phyloP scores from a whole-genome alignment of 768 basidiomycete species.

The Suillus alpinus region DNA sequence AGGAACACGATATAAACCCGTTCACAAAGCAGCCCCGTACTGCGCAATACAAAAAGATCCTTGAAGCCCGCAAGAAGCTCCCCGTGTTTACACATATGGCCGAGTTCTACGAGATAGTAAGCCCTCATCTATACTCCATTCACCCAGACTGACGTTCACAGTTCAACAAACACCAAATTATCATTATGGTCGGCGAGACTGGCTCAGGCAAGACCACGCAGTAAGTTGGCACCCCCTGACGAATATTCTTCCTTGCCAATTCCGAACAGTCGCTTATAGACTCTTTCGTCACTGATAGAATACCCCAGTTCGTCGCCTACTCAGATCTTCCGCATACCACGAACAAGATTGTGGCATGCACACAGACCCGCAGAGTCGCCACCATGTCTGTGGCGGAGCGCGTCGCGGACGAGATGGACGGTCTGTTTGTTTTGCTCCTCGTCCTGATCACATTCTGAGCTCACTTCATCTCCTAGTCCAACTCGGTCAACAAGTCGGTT shows the following conservation, averaged over 20 bases:
- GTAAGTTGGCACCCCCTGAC: constrained; percentile 44
- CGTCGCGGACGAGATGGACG: constrained; percentile 99
- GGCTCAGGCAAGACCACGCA: constrained; percentile 97
- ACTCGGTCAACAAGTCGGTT: constrained; percentile 93
- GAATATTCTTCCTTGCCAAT: constrained; percentile 16
- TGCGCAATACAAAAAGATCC: constrained; percentile 79
- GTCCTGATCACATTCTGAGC: neutral
- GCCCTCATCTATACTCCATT: constrained; percentile 27
- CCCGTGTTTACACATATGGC: constrained; percentile 93
- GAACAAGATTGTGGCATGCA: constrained; percentile 92
- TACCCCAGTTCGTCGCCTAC: constrained; percentile 94
- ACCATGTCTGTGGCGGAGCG: constrained; percentile 98
- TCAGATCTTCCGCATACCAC: constrained; percentile 89
- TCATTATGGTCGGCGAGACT: constrained; percentile 91
- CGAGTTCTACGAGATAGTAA: constrained; percentile 85
- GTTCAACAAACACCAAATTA: constrained; percentile 62
- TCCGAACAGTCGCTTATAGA: constrained; percentile 25
- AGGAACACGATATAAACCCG: constrained; percentile 83
- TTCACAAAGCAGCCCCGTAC: constrained; percentile 84
- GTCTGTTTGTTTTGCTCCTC: constrained; percentile 41
- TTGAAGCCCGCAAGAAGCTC: constrained; percentile 80
- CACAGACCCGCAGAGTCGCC: constrained; percentile 93
- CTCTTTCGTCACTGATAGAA: constrained; percentile 50
- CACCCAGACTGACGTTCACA: neutral
- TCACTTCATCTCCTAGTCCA: constrained; percentile 52